A percentile compares a stretch with the other conserved stretches of the same genome.
These are phyloP conservation scores for Rhizophagus sp. DNA, from an alignment of 192 early-diverging fungal genomes.

Conservation along the genomic window DNA sequence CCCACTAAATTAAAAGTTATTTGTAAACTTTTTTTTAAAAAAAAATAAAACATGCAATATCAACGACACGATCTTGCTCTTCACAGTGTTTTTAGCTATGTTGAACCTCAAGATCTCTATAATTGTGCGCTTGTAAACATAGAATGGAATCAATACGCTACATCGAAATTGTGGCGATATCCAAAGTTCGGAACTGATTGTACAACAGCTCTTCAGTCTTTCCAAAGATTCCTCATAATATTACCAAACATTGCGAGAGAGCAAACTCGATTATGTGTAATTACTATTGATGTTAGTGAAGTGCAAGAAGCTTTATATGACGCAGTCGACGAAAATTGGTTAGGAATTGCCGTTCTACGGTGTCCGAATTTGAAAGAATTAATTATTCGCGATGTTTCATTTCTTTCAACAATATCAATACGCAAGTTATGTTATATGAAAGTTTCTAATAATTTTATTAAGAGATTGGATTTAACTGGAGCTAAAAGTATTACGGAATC, in stretches of 20 bases:
- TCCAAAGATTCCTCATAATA: slow-evolving; percentile 1
- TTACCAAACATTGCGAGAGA: neutral
- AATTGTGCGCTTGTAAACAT: slow-evolving; percentile 1
- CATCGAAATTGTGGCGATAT: neutral
- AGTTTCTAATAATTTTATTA: neutral
- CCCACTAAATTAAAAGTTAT: no score
- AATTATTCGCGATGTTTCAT: slow-evolving; percentile 4
- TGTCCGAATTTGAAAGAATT: slow-evolving; percentile 2
- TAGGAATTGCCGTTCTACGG: neutral
- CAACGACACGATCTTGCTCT: neutral
- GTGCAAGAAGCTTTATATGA: slow-evolving; percentile 11
- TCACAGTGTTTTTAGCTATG: neutral
- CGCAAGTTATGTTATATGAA: neutral
- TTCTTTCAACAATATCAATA: slow-evolving; percentile 1
- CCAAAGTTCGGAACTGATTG: neutral
- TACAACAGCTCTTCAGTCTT: neutral
- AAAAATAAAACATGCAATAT: neutral
- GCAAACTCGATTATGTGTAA: neutral
- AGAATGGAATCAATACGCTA: neutral
- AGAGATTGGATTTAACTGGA: neutral
- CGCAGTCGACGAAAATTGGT: slow-evolving; percentile 4
- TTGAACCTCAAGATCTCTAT: neutral
- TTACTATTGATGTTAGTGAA: slow-evolving; percentile 2
- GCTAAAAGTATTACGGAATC: slow-evolving; percentile 6
- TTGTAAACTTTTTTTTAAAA: no score